Percentiles rank a stretch among this genome's conserved stretches.
Conservation (phyloP, 163 green algal species). For the Chlorella variabilis region DNA sequence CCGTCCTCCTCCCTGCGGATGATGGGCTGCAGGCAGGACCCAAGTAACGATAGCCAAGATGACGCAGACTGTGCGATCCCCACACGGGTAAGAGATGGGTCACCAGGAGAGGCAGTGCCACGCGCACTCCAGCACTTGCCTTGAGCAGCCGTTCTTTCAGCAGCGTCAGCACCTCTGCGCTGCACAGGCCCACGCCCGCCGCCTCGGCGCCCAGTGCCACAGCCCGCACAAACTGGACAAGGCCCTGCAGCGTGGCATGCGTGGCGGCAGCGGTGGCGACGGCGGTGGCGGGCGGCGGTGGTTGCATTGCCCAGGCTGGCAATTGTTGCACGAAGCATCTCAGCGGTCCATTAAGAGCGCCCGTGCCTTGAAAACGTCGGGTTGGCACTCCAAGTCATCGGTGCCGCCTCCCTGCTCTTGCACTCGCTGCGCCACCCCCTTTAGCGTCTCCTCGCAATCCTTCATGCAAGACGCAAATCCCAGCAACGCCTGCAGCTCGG, state of each 20-base stretch:
- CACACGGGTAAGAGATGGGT: too few species aligned
- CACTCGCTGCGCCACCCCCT: not conserved
- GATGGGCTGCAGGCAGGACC: not conserved
- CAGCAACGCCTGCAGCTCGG: conserved; percentile 4
- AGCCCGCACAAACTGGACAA: conserved; percentile 6
- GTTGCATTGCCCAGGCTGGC: too few species aligned
- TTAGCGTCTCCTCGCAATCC: not conserved
- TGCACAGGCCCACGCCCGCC: conserved; percentile 26
- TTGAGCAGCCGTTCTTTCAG: conserved; percentile 17
- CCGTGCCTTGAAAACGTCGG: conserved; percentile 5
- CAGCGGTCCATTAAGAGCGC: too few species aligned
- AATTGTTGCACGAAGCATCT: too few species aligned
- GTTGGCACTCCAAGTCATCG: too few species aligned
- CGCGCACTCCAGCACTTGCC: not conserved
- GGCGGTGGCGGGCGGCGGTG: too few species aligned
- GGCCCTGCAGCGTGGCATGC: not conserved
- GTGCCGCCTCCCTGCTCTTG: not conserved
- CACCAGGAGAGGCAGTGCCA: not conserved
- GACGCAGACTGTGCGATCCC: too few species aligned
- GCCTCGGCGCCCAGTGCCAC: conserved; percentile 25
- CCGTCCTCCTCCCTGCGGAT: not conserved
- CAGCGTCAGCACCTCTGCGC: conserved; percentile 7
- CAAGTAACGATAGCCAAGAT: not conserved
- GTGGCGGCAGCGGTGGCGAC: not conserved
- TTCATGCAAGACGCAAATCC: not conserved